phyloP scores from a whole-genome alignment of 139 green algal genomes.

The Chlorella sp. region DNA sequence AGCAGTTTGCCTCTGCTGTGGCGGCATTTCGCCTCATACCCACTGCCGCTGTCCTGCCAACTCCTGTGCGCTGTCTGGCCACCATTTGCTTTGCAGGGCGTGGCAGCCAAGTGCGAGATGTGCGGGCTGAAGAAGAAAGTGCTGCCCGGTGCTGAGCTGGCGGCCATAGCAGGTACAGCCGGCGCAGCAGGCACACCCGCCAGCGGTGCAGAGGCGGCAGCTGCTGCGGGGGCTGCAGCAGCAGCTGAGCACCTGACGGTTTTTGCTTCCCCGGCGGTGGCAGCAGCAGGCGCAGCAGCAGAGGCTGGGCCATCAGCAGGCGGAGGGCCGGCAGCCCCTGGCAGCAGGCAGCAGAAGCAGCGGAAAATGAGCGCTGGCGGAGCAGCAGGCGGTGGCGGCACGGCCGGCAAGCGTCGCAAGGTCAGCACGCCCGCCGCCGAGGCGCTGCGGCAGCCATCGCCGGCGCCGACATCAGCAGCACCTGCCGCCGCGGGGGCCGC shows the following conservation, averaged over 20 bases:
- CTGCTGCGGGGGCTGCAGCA: slow-evolving; percentile 31
- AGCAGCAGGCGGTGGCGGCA: background rate
- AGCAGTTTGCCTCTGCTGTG: too few relatives aligned
- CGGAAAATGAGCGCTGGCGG: slow-evolving; percentile 23
- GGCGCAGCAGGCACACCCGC: slow-evolving; percentile 38
- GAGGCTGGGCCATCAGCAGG: background rate
- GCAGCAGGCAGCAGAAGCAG: slow-evolving; percentile 6
- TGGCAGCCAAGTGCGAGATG: slow-evolving; percentile 29
- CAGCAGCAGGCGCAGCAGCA: background rate
- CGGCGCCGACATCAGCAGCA: background rate
- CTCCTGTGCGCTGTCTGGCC: too few relatives aligned
- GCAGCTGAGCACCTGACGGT: background rate
- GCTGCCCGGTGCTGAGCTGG: background rate
- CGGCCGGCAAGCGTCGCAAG: slow-evolving; percentile 11
- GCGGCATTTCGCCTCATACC: too few relatives aligned
- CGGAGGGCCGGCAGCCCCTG: background rate
- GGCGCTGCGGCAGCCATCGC: too few relatives aligned
- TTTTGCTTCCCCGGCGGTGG: background rate
- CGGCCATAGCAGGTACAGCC: background rate
- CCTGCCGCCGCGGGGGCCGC: background rate
- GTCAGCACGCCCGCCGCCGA: background rate
- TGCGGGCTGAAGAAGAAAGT: slow-evolving; percentile 13
- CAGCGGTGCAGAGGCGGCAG: slow-evolving; percentile 45
- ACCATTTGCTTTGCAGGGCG: background rate
- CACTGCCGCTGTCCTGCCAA: too few relatives aligned